phyloP scores from a whole-genome alignment of 1,139 yeast genomes.

The Nakaseomyces sp. region DNA sequence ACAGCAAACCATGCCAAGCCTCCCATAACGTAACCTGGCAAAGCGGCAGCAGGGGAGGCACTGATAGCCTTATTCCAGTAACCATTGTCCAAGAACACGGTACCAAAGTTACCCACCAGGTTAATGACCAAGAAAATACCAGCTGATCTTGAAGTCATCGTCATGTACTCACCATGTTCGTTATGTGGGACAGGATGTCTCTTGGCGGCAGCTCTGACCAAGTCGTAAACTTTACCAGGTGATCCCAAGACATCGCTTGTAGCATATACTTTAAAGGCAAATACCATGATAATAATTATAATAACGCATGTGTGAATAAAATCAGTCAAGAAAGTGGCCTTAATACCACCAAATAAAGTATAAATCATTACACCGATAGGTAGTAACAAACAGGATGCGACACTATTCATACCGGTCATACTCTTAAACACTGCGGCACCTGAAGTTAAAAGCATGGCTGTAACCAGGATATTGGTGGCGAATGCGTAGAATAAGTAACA shows the following conservation, averaged over 20 bases:
- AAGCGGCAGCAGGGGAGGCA: slow-evolving; percentile 71
- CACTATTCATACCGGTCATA: slow-evolving; percentile 74
- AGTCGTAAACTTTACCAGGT: slow-evolving; percentile 71
- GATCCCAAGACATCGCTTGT: slow-evolving; percentile 58
- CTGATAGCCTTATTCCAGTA: slow-evolving; percentile 90
- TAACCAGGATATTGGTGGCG: slow-evolving; percentile 79
- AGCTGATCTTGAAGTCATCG: slow-evolving; percentile 69
- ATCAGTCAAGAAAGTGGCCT: slow-evolving; percentile 84
- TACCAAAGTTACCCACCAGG: slow-evolving; percentile 80
- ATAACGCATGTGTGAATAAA: slow-evolving; percentile 65
- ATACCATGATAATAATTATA: slow-evolving; percentile 50
- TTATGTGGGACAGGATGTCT: slow-evolving; percentile 63
- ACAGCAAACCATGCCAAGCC: slow-evolving; percentile 91
- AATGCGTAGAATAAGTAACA: slow-evolving; percentile 70
- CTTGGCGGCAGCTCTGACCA: slow-evolving; percentile 48
- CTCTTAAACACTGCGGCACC: slow-evolving; percentile 73
- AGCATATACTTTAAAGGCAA: slow-evolving; percentile 58
- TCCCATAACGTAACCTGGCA: slow-evolving; percentile 85
- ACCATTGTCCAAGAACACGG: slow-evolving; percentile 82
- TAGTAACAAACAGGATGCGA: slow-evolving; percentile 70
- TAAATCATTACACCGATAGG: slow-evolving; percentile 79
- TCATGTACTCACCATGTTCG: slow-evolving; percentile 65
- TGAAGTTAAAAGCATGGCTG: slow-evolving; percentile 80
- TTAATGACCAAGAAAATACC: slow-evolving; percentile 80
- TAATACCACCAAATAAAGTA: slow-evolving; percentile 82